Percentiles rank a stretch among this genome's conserved stretches.
Evolutionary conservation across 257 asterid genomes (phyloP).

Genomic region (Anisodus acutangulus): DNA sequence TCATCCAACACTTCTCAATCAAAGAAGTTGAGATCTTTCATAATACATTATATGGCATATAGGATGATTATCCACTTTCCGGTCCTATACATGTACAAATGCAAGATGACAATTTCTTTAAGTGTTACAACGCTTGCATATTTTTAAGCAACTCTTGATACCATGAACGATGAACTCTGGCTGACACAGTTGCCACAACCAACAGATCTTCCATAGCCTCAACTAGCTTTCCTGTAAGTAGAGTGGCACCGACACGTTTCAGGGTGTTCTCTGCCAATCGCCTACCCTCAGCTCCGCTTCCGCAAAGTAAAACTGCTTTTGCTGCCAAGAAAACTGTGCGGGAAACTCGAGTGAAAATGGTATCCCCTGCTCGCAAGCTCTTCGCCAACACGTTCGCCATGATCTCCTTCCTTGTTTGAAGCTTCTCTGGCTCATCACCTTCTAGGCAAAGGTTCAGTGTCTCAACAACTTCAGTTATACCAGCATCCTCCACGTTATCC

Average conservation of each 20-base stretch:
- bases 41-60: neutral
- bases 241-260: constrained; percentile 30
- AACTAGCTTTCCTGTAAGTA: constrained; percentile 32
- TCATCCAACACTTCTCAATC: neutral
- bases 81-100: neutral
- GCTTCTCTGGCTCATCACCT: constrained; percentile 34
- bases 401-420: constrained; percentile 35
- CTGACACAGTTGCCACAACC: constrained; percentile 32
- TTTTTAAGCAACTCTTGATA: constrained; percentile 28
- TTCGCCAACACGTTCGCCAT: constrained; percentile 32
- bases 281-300: constrained; percentile 31
- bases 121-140: neutral
- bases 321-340: constrained; percentile 26
- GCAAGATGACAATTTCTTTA: constrained; percentile 1
- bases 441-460: constrained; percentile 24
- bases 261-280: constrained; percentile 31
- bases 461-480: constrained; percentile 32
- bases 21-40: neutral
- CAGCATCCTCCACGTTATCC: constrained; percentile 31
- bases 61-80: neutral
- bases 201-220: constrained; percentile 27
- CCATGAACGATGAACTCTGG: constrained; percentile 34
- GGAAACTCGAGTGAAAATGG: constrained; percentile 31
- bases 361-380: constrained; percentile 34
- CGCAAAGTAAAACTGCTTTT: constrained; percentile 31